Conservation (phyloP, 306 rosid genomes). For the Fragaria nilgerrensis region DNA sequence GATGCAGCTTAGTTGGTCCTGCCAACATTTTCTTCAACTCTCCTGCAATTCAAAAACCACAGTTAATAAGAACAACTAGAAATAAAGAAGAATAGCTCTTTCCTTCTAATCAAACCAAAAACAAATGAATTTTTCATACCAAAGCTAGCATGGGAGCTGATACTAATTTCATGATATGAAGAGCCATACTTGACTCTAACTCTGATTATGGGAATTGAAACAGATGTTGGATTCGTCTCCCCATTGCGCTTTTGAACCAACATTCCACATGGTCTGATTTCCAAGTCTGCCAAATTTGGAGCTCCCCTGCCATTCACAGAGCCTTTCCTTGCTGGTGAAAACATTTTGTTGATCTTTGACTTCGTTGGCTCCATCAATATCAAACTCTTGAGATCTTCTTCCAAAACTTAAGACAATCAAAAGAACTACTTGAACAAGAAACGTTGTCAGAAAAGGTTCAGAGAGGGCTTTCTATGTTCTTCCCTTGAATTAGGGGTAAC, state of each 20-base stretch:
- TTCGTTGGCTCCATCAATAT: conserved; percentile 24
- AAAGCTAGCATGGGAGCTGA: conserved; percentile 78
- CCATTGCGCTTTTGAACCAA: conserved; percentile 67
- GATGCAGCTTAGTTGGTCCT: conserved; percentile 61
- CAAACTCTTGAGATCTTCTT: conserved; percentile 20
- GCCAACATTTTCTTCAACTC: conserved; percentile 82
- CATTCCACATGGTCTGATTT: conserved; percentile 89
- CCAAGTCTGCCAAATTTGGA: conserved; percentile 39
- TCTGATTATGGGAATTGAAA: conserved; percentile 40
- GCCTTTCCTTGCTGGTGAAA: conserved; percentile 26
- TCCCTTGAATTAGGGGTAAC: conserved; percentile 39
- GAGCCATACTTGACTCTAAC: conserved; percentile 68
- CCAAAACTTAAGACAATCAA: conserved; percentile 14
- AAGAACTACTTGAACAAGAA: conserved; percentile 7
- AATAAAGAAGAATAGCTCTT: neutral
- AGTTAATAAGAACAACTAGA: neutral
- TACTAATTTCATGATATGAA: conserved; percentile 47
- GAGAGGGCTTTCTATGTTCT: conserved; percentile 26
- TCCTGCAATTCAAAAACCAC: conserved; percentile 44
- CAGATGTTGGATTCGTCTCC: conserved; percentile 29
- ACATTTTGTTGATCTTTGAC: conserved; percentile 34
- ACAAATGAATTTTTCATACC: conserved; percentile 39
- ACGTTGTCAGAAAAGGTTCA: conserved; percentile 4
- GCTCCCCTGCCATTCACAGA: conserved; percentile 13
- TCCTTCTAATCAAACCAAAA: neutral